These are phyloP conservation scores for Xanthoconium purpureum DNA, from an alignment of 768 basidiomycete species.

Conservation along the genomic window DNA sequence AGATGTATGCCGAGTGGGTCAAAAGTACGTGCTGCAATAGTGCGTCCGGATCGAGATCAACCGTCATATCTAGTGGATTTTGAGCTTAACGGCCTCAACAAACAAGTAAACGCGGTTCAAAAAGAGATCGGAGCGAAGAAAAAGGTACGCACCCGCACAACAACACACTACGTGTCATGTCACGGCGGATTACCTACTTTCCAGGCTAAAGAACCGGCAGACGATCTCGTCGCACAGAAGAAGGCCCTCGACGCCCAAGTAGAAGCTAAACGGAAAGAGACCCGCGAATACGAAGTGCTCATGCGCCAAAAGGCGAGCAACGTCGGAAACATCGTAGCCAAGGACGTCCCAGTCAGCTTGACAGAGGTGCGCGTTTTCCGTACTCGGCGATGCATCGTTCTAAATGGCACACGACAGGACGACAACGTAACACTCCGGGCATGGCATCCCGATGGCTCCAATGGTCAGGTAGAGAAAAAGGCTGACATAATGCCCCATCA, in stretches of 20 bases:
- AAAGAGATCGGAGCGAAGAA: constrained; percentile 94
- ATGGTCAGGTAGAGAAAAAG: constrained; percentile 67
- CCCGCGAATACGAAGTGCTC: constrained; percentile 68
- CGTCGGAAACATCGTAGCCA: constrained; percentile 92
- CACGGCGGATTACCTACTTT: not conserved
- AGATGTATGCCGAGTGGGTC: constrained; percentile 91
- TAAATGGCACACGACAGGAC: constrained; percentile 51
- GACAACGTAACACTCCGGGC: constrained; percentile 80
- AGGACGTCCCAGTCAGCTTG: constrained; percentile 76
- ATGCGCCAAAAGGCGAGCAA: constrained; percentile 80
- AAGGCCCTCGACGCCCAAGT: constrained; percentile 81
- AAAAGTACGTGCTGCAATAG: constrained; percentile 62
- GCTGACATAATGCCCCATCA: constrained; percentile 92
- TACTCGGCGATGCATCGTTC: not conserved
- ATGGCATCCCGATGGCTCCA: constrained; percentile 82
- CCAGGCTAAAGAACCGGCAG: constrained; percentile 88
- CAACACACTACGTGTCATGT: not conserved
- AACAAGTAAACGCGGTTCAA: constrained; percentile 86
- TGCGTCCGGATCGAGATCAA: not conserved
- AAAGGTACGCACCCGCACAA: constrained; percentile 53
- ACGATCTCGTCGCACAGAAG: constrained; percentile 83
- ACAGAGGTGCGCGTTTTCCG: constrained; percentile 62
- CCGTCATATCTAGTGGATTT: constrained; percentile 65
- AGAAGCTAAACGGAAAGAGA: constrained; percentile 69
- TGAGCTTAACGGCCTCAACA: constrained; percentile 72